Percentiles rank a stretch among this genome's conserved stretches.
Evolutionary conservation across 1,284 basidiomycete species (phyloP).

Genomic region (Marasmius sp.): DNA sequence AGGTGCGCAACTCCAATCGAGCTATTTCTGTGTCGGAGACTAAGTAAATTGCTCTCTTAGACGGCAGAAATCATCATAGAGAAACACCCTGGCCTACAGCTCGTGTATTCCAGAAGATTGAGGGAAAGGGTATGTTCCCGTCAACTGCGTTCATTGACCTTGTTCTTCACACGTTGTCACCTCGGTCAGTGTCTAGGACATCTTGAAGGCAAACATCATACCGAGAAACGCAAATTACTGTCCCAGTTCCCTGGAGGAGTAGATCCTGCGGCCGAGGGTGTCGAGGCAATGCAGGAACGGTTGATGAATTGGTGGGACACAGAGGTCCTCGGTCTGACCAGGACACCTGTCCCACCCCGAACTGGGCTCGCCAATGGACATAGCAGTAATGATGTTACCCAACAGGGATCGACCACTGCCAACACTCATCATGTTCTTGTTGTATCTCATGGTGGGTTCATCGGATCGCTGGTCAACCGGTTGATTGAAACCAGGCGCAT

Average conservation of each 20-base stretch:
- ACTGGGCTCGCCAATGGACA: constrained; percentile 14
- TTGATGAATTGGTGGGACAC: constrained; percentile 60
- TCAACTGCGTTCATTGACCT: constrained; percentile 4
- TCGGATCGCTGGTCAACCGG: constrained; percentile 48
- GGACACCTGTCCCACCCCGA: neutral
- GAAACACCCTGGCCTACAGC: constrained; percentile 45
- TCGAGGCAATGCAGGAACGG: constrained; percentile 43
- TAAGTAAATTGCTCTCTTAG: constrained; percentile 32
- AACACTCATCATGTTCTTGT: constrained; percentile 49
- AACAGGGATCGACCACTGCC: constrained; percentile 19
- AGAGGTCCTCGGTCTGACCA: constrained; percentile 30
- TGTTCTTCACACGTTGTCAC: constrained; percentile 1
- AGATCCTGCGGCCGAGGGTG: constrained; percentile 36
- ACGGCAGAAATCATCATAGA: constrained; percentile 63
- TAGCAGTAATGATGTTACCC: constrained; percentile 28
- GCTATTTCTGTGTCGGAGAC: neutral
- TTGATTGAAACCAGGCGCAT: constrained; percentile 42
- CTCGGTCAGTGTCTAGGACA: constrained; percentile 58
- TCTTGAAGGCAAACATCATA: constrained; percentile 48
- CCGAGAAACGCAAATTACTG: constrained; percentile 15
- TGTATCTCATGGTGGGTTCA: constrained; percentile 67
- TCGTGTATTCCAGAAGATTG: constrained; percentile 46
- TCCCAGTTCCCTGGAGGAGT: constrained; percentile 8
- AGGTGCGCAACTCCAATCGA: constrained; percentile 39
- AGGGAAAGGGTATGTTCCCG: constrained; percentile 59